phyloP scores from a whole-genome alignment of 2,329 filamentous ascomycete species.

The Curvularia sp. region DNA sequence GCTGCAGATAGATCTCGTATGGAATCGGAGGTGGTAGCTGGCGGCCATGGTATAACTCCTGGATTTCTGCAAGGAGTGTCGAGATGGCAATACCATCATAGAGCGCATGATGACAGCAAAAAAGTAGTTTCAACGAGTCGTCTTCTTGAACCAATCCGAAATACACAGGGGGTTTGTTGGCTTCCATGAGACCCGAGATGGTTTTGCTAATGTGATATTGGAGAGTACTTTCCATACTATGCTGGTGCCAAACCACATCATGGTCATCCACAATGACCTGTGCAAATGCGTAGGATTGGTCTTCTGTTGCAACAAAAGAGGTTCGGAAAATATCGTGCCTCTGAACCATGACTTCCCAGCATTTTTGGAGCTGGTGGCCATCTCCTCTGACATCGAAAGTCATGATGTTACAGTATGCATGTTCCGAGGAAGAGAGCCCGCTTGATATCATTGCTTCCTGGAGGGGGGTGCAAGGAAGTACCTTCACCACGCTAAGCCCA shows the following conservation, averaged over 20 bases:
- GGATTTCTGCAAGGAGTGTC: constrained; percentile 72
- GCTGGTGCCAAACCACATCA: constrained; percentile 51
- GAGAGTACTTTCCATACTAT: constrained; percentile 33
- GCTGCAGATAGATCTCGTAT: constrained; percentile 69
- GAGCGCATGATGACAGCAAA: constrained; percentile 78
- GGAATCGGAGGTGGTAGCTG: constrained; percentile 59
- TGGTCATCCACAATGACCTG: constrained; percentile 71
- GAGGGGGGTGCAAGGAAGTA: constrained; percentile 83
- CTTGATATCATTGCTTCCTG: constrained; percentile 87
- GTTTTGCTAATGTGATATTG: constrained; percentile 51
- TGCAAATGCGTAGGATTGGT: constrained; percentile 67
- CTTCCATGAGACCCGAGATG: constrained; percentile 59
- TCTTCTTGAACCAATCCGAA: constrained; percentile 37
- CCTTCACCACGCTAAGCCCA: constrained; percentile 54
- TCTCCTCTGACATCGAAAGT: constrained; percentile 66
- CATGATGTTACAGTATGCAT: constrained; percentile 76
- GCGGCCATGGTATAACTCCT: constrained; percentile 61
- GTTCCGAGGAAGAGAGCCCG: constrained; percentile 50
- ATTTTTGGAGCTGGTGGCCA: constrained; percentile 58
- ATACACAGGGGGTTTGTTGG: constrained; percentile 45
- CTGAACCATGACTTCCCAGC: constrained; percentile 68
- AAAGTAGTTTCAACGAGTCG: constrained; percentile 47
- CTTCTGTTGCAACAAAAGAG: constrained; percentile 71
- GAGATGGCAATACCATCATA: constrained; percentile 85
- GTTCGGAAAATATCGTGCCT: constrained; percentile 82